Conservation (phyloP, 2,329 filamentous ascomycete species). For the Biscogniauxia sp. region DNA sequence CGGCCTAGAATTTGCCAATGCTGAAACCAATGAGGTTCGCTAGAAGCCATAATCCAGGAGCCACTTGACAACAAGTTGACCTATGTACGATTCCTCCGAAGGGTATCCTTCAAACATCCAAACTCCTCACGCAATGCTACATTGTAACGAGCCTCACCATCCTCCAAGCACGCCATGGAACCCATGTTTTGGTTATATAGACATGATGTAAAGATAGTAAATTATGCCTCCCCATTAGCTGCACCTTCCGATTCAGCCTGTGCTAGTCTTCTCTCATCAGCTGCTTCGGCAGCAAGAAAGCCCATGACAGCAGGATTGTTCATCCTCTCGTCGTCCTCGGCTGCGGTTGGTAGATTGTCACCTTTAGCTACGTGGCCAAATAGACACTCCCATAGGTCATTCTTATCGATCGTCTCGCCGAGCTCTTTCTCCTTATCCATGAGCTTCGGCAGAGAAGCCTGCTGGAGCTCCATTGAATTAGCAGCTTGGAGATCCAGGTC, state of each 20-base stretch:
- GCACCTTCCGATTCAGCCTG: slow-evolving; percentile 3
- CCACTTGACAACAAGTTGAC: background rate
- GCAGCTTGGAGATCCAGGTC: slow-evolving; percentile 72
- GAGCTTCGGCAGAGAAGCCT: slow-evolving; percentile 66
- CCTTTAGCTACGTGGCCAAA: slow-evolving; percentile 60
- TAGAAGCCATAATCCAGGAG: background rate
- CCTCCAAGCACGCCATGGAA: background rate
- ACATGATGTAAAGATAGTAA: background rate
- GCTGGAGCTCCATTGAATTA: slow-evolving; percentile 79
- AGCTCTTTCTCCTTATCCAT: slow-evolving; percentile 67
- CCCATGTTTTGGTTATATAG: background rate
- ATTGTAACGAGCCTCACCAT: too few species aligned
- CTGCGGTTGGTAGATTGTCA: slow-evolving; percentile 6
- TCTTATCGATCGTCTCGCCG: slow-evolving; percentile 75
- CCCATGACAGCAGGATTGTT: slow-evolving; percentile 37
- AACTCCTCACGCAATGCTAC: background rate
- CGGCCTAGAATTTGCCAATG: too few species aligned
- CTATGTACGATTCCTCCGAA: background rate
- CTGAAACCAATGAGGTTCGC: too few species aligned
- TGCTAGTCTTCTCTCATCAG: slow-evolving; percentile 33
- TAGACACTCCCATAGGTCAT: slow-evolving; percentile 85
- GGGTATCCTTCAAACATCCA: background rate
- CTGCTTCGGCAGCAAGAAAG: slow-evolving; percentile 46
- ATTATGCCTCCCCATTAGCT: slow-evolving; percentile 3
- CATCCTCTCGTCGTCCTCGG: slow-evolving; percentile 25